These are phyloP conservation scores for Hydnum rufescens DNA, from an alignment of 768 basidiomycete genomes.

Conservation along the genomic window DNA sequence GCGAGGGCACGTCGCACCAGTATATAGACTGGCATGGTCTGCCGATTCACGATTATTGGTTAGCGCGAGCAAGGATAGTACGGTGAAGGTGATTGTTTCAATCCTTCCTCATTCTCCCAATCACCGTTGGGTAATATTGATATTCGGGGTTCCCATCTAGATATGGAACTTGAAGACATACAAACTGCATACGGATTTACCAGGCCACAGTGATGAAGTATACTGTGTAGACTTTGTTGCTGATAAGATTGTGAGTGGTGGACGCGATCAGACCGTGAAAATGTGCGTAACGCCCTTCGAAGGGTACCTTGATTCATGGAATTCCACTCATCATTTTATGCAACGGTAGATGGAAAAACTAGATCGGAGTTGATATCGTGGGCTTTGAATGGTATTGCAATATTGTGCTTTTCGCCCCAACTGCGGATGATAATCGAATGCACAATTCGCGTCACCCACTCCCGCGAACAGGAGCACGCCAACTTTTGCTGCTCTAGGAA, in stretches of 20 bases:
- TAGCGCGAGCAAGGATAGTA: constrained; percentile 90
- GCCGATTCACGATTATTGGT: constrained; percentile 82
- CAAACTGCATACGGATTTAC: constrained; percentile 84
- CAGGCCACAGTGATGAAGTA: constrained; percentile 93
- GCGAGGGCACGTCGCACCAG: constrained; percentile 82
- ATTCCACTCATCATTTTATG: no score
- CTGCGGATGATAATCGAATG: no score
- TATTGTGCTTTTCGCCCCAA: no score
- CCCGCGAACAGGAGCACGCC: no score
- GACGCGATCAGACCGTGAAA: constrained; percentile 75
- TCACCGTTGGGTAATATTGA: no score
- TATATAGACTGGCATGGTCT: constrained; percentile 90
- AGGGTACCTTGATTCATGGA: no score
- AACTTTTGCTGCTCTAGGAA: no score
- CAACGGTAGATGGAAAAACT: no score
- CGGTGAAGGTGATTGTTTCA: constrained; percentile 52
- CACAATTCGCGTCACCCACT: no score
- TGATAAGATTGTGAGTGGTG: constrained; percentile 98
- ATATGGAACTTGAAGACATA: constrained; percentile 95
- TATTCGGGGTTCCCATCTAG: constrained; percentile 21
- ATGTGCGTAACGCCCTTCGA: no score
- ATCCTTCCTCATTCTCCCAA: neutral
- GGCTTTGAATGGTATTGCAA: no score
- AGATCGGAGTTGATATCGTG: no score
- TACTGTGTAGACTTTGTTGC: constrained; percentile 99